Base-by-base conservation (phyloP, 1,139 yeast genomes). In the Candida sanyaensis region DNA sequence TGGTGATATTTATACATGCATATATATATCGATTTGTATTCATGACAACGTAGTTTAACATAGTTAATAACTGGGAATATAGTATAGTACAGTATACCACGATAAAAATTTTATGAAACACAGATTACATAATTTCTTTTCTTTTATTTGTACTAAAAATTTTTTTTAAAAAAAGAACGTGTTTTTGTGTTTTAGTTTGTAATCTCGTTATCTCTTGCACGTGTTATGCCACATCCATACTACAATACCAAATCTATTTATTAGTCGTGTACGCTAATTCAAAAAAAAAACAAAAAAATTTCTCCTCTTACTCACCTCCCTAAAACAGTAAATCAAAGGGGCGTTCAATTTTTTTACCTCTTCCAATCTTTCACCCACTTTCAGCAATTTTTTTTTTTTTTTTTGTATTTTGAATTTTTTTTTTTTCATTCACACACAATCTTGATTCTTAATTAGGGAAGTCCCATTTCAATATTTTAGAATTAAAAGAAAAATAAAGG, bases 241-340 rank as follows among this genome's bases (percentile, higher is more conserved):
- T 4, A 13, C 42, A 39, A 23, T 39, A 39, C 23, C 3, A 17
- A 17, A 17, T 3, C 21, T 17, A 17, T 17, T 17, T 17, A 17
- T 17, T 17, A 17, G 10, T 10, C 12, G 9, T 4, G 11, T 17
- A 3, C n/a, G 2, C 12, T 26, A 6, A 8, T 26, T 8, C 28
- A 26, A 26, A 6, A 6, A 26, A n/a, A n/a, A n/a, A n/a, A n/a
- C n/a, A n/a, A n/a, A n/a, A 8, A 6, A 26, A 6, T 26, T 26
- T 26, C 28, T 26, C 28, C 28, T 26, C 28, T 26, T 26, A 11
- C 30, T 27, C 36, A 10, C 17, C 42, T 40, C 37, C 43, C 43
- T 26, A 41, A 41, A 41, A 41, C 27, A 34, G 43, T 26, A 41
- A 41, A 41, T 33, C 30, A 41, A 41, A 41, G 43, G 43, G 43